Conservation (phyloP, 345 rosid genomes). For the Eucalyptus coolabah region DNA sequence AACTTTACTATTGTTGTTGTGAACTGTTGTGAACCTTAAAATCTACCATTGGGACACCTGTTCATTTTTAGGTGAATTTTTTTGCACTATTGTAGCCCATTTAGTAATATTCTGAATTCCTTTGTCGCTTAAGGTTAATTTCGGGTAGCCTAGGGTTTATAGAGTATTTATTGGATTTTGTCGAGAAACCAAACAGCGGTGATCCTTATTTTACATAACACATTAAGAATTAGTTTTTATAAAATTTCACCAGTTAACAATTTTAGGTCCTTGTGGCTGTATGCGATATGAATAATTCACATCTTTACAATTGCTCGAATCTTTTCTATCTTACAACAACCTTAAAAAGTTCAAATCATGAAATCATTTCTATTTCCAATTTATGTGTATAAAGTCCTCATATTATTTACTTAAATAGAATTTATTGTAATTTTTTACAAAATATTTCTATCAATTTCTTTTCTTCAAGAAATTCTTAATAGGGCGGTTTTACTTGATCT, state of each 20-base stretch:
- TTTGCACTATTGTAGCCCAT: neutral
- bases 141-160: neutral
- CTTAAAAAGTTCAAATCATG: neutral
- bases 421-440: neutral
- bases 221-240: neutral
- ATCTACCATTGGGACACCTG: neutral
- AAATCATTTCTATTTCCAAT: neutral
- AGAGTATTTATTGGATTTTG: neutral
- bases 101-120: neutral
- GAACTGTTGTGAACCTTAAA: neutral
- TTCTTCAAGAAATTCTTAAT: neutral
- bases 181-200: neutral
- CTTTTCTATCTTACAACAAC: neutral
- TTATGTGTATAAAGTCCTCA: neutral
- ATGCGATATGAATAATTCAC: neutral
- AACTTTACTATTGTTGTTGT: neutral
- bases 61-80: neutral
- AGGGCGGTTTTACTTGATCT: neutral
- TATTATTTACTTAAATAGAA: neutral
- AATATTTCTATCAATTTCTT: neutral
- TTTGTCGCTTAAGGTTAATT: neutral
- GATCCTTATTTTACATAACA: neutral
- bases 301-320: neutral
- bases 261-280: neutral
- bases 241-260: neutral